Base-by-base conservation (phyloP, 208 protist species). In the Borovskyia barvae region DNA sequence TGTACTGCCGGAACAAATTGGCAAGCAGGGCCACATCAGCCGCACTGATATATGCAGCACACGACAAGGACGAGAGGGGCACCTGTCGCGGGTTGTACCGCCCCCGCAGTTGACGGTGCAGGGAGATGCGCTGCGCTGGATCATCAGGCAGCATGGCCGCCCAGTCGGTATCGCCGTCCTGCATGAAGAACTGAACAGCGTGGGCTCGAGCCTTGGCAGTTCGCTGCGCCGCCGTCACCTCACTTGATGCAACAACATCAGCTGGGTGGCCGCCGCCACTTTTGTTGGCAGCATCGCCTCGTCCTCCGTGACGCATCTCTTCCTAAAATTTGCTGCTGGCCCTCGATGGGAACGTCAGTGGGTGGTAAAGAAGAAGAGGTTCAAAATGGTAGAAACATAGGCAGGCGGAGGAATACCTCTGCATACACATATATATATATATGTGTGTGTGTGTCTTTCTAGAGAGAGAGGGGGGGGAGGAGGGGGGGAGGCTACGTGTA, bases 61-160 rank as follows among this genome's bases (percentile, higher is more conserved):
- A 94, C 5, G 75, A 66, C 0, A 90, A 58, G n/a, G 76, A 60
- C 9, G 77, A 75, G 24, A 85, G 81, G 7, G 84, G 75, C 2
- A 86, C 65, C 46, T 94, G 83, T 17, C 76, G 75, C 0, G 87
- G 84, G 42, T 89, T 63, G 67, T 94, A 94, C 19, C 87, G 83
- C 3, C 75, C 80, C 39, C 75, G 57, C 42, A 89, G 69, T 48
- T 81, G 82, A 14, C 75, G 79, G 48, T 76, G 80, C n/a, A 82
- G 55, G 20, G 52, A 69, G 46, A 61, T 61, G 53, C 63, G 52
- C 63, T 61, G 54, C 11, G 26, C 68, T 25, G 75, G 69, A 56
- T 80, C 67, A 28, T 74, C 49, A 14, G 59, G 57, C 30, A 53
- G 36, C 17, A 69, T 40, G 12, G 57, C 42, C 12, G 66, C 66